Conservation (phyloP, 2,329 filamentous ascomycete genomes). For the Nigrospora oryzae region DNA sequence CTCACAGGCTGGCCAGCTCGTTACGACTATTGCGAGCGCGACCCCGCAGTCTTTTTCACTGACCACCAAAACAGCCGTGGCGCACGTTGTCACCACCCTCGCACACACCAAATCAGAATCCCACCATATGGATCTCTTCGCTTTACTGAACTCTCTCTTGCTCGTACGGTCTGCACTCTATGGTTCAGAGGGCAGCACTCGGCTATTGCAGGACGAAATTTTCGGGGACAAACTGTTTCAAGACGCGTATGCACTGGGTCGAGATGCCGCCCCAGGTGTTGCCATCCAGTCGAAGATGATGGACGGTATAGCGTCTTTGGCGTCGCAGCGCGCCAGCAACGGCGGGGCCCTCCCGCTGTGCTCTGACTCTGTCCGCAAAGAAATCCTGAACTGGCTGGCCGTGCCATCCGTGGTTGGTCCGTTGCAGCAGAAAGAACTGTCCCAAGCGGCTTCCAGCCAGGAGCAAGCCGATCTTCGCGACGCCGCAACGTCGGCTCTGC, state of each 20-base stretch:
- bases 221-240: slow-evolving; percentile 20
- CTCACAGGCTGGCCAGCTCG: slow-evolving; percentile 40
- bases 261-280: slow-evolving; percentile 9
- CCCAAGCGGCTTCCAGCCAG: slow-evolving; percentile 3
- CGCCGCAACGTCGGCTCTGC: slow-evolving; percentile 15
- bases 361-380: slow-evolving; percentile 15
- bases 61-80: slow-evolving; percentile 35
- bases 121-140: slow-evolving; percentile 43
- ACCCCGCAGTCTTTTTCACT: slow-evolving; percentile 38
- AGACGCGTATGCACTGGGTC: slow-evolving; percentile 15
- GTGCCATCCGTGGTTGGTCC: slow-evolving; percentile 15
- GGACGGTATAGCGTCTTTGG: slow-evolving; percentile 17
- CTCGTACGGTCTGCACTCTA: slow-evolving; percentile 14
- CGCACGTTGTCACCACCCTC: slow-evolving; percentile 39
- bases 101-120: slow-evolving; percentile 38
- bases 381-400: slow-evolving; percentile 16
- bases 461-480: slow-evolving; percentile 11
- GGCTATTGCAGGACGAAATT: slow-evolving; percentile 14
- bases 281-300: slow-evolving; percentile 15
- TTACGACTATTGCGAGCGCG: slow-evolving; percentile 42
- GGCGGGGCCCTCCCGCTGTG: slow-evolving; percentile 10
- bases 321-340: slow-evolving; percentile 14
- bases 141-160: slow-evolving; percentile 41
- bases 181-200: slow-evolving; percentile 15
- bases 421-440: slow-evolving; percentile 10